These are phyloP conservation scores for Penicillium sp. DNA, from an alignment of 2,329 filamentous ascomycete species.

Conservation along the genomic window DNA sequence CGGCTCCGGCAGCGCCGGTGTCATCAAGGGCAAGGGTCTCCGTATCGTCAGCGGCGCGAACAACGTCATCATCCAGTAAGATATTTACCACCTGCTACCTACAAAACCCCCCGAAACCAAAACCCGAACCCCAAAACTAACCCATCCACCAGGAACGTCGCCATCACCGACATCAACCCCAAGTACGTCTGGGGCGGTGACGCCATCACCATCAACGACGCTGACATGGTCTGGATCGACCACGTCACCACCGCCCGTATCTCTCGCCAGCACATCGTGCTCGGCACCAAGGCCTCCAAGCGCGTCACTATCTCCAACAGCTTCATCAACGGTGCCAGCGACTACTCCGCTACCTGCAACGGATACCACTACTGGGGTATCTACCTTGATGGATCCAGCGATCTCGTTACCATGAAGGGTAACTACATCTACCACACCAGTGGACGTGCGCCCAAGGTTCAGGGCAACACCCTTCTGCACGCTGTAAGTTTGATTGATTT, in stretches of 20 bases:
- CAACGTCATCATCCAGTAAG: slow-evolving; percentile 60
- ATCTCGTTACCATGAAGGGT: slow-evolving; percentile 58
- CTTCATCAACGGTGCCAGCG: slow-evolving; percentile 57
- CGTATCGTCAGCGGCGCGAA: slow-evolving; percentile 48
- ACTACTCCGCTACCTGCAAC: slow-evolving; percentile 59
- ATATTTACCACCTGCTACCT: background rate
- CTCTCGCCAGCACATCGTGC: slow-evolving; percentile 61
- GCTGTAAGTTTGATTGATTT: slow-evolving; percentile 32
- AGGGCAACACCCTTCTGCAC: slow-evolving; percentile 58
- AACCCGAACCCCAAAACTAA: slow-evolving; percentile 1
- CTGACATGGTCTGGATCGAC: slow-evolving; percentile 51
- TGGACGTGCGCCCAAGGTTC: slow-evolving; percentile 59
- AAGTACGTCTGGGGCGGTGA: slow-evolving; percentile 62
- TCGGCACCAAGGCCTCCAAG: slow-evolving; percentile 54
- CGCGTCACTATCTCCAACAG: slow-evolving; percentile 62
- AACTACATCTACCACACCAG: slow-evolving; percentile 63
- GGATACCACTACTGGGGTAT: slow-evolving; percentile 62
- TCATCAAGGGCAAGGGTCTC: slow-evolving; percentile 60
- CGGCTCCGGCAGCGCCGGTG: slow-evolving; percentile 53
- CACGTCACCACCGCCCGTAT: slow-evolving; percentile 57
- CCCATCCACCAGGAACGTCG: slow-evolving; percentile 45
- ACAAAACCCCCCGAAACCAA: background rate
- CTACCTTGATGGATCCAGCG: slow-evolving; percentile 58
- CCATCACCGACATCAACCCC: slow-evolving; percentile 58
- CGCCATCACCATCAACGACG: slow-evolving; percentile 54